Evolutionary conservation across 1,284 basidiomycete species (phyloP), one percentile per base, ranked within the genome.

Genomic region (Boletus smithii): DNA sequence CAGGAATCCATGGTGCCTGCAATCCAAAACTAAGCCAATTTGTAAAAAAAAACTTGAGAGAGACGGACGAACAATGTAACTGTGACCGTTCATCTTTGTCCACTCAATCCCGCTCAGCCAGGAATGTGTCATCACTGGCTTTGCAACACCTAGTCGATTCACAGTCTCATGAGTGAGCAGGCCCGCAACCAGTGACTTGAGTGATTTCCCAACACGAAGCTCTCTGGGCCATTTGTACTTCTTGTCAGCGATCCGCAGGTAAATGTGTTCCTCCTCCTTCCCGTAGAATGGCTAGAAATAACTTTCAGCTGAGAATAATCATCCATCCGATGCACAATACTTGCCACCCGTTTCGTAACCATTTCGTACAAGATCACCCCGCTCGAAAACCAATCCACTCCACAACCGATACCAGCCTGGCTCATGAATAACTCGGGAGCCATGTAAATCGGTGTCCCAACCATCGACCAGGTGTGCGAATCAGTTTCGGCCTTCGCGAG

Each of bases 321-420:
- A 13, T 26, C 5, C 18, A 23, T 26, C 17, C 16, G 17, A 40
- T 45, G 44, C 22, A 37, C 5, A 24, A 16, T 5, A 67, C 74
- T 52, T 54, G 74, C 79, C 51, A 84, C 60, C 49, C 72, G 71
- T 31, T 77, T 76, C 34, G 83, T 83, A 2, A 83, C 69, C 77
- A 92, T 83, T 53, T 91, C 87, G 57, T 80, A 92, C 49, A 92
- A 69, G 48, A 85, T 80, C 22, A 87, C 74, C 1, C 86, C 90
- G 32, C 77, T 78, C 32, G 81, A 76, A 83, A 86, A 92, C 73
- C 89, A 88, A 62, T 91, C 89, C 30, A 88, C 74, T 34, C 81
- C 78, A 3, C 72, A 69, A 3, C 80, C 80, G 1, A 53, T 57
- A 61, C 75, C 75, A 49, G 73, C 72, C 10, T 72, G 70, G 20